phyloP scores from a whole-genome alignment of 495 filamentous ascomycete species.

The Chaetomidium leptoderma region DNA sequence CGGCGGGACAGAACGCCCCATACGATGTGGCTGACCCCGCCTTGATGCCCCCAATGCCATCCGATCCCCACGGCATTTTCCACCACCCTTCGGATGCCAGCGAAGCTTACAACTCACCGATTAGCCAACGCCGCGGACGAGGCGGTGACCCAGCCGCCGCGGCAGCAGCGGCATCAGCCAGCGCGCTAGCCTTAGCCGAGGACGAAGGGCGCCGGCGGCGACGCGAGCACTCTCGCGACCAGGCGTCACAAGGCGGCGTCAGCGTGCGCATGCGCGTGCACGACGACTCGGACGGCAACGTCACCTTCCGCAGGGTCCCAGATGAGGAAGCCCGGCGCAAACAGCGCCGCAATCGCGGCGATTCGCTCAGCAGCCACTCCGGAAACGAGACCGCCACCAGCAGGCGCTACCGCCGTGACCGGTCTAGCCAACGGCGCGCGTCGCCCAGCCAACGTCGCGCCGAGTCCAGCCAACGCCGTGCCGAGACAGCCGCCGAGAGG shows the following conservation, averaged over 20 bases:
- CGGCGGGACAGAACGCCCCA: conserved; percentile 31
- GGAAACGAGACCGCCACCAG: conserved; percentile 41
- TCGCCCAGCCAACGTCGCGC: conserved; percentile 26
- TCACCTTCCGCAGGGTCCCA: conserved; percentile 74
- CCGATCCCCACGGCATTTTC: conserved; percentile 54
- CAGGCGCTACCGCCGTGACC: conserved; percentile 45
- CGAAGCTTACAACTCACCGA: conserved; percentile 51
- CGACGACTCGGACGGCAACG: conserved; percentile 66
- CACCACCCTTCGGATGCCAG: conserved; percentile 51
- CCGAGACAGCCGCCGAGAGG: conserved; percentile 40
- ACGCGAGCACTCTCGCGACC: conserved; percentile 32
- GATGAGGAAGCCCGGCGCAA: conserved; percentile 68
- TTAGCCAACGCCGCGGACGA: conserved; percentile 41
- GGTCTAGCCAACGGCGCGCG: background rate
- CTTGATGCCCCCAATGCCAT: conserved; percentile 48
- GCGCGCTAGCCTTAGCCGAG: conserved; percentile 37
- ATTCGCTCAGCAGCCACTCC: conserved; percentile 47
- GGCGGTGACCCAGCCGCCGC: conserved; percentile 47
- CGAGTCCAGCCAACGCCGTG: conserved; percentile 37
- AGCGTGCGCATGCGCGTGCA: conserved; percentile 78
- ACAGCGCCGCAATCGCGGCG: conserved; percentile 30
- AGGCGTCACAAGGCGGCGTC: conserved; percentile 36
- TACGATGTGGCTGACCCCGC: conserved; percentile 35
- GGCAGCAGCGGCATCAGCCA: conserved; percentile 46
- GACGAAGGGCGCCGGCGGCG: conserved; percentile 37